Conservation (phyloP, 2,329 filamentous ascomycete genomes). For the Exutisphaerella laricina region DNA sequence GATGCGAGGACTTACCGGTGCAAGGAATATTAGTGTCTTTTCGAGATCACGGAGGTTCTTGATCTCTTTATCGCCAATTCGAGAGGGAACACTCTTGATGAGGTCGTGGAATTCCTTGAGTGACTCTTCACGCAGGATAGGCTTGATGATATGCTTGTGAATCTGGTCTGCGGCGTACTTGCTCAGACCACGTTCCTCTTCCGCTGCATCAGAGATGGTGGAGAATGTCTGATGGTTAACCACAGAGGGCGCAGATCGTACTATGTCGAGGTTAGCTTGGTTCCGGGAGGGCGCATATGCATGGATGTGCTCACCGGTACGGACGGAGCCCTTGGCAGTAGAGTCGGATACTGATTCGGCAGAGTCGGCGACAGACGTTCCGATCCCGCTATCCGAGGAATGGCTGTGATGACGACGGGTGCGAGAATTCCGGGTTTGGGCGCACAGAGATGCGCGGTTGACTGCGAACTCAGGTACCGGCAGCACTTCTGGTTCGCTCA, state of each 20-base stretch:
- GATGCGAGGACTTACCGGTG: constrained; percentile 71
- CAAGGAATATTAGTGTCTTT: constrained; percentile 84
- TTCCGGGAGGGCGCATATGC: constrained; percentile 5
- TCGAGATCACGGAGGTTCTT: constrained; percentile 88
- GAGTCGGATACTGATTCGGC: constrained; percentile 16
- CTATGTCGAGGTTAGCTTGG: constrained; percentile 12
- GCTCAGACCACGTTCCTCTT: constrained; percentile 53
- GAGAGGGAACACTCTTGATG: constrained; percentile 69
- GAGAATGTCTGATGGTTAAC: constrained; percentile 42
- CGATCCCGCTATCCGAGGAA: constrained; percentile 81
- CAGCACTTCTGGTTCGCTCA: constrained; percentile 46
- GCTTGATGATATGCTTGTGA: constrained; percentile 69
- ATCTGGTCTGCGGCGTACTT: constrained; percentile 69
- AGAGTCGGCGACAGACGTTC: constrained; percentile 62
- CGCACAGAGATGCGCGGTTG: constrained; percentile 17
- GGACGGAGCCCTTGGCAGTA: constrained; percentile 23
- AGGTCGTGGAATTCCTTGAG: constrained; percentile 75
- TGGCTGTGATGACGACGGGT: constrained; percentile 58
- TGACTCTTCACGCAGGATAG: constrained; percentile 65
- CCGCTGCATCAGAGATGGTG: constrained; percentile 32
- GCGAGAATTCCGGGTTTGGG: constrained; percentile 30
- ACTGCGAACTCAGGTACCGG: constrained; percentile 44
- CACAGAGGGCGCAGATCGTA: constrained; percentile 25
- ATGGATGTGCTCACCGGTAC: constrained; percentile 22
- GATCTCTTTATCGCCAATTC: constrained; percentile 79